Evolutionary conservation across 495 filamentous ascomycete species (phyloP).

Genomic region (Apodospora peruviana): DNA sequence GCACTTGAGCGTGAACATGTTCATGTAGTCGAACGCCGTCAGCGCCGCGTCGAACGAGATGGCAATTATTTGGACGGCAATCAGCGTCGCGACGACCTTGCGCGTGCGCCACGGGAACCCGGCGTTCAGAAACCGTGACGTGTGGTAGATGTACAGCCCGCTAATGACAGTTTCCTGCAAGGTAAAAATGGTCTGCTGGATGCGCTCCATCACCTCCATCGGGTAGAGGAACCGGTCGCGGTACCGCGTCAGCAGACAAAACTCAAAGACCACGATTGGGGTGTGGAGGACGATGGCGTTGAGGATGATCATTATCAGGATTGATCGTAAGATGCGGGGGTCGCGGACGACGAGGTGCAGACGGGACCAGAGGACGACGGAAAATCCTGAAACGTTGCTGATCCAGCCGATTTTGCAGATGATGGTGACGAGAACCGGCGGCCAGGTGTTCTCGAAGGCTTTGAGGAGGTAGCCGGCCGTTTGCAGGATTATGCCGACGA

Average conservation of each 20-base stretch:
- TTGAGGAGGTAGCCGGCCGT: constrained; percentile 32
- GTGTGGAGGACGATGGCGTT: constrained; percentile 23
- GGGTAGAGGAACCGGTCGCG: constrained; percentile 3
- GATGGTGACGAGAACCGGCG: constrained; percentile 21
- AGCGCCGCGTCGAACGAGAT: constrained; percentile 45
- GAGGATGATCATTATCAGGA: constrained; percentile 17
- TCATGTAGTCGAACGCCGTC: constrained; percentile 42
- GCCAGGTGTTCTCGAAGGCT: constrained; percentile 24
- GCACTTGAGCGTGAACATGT: constrained; percentile 43
- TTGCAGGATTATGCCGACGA: constrained; percentile 37
- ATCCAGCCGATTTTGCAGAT: constrained; percentile 28
- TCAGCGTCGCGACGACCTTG: constrained; percentile 34
- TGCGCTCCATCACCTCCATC: constrained; percentile 23
- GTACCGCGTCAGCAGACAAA: constrained; percentile 1
- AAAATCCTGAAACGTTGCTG: constrained; percentile 26
- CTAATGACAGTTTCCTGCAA: constrained; percentile 32
- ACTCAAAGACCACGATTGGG: constrained; percentile 30
- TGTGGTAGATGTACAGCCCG: constrained; percentile 34
- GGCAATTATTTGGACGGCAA: constrained; percentile 44
- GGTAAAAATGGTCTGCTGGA: constrained; percentile 35
- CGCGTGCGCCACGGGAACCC: constrained; percentile 20
- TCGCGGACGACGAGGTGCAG: constrained; percentile 32
- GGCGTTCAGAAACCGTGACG: constrained; percentile 24
- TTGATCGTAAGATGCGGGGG: constrained; percentile 14
- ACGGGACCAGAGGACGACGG: constrained; percentile 33